Evolutionary conservation across 306 rosid species (phyloP).

Genomic region (Rosa chinensis): DNA sequence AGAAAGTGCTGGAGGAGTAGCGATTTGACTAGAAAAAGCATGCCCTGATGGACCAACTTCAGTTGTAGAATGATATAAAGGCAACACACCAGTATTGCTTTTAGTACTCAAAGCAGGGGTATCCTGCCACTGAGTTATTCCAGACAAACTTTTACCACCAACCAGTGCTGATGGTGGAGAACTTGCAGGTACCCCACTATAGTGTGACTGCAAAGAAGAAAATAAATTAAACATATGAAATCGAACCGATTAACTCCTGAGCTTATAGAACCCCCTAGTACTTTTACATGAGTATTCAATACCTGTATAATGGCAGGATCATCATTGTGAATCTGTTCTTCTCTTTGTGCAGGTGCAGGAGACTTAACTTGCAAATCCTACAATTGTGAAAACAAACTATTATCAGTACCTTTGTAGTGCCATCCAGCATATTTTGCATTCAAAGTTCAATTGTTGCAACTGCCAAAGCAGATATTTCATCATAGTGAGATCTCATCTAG

Average conservation of each 20-base stretch:
- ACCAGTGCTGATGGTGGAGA: slow-evolving; percentile 32
- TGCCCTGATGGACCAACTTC: slow-evolving; percentile 34
- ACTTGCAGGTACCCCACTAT: slow-evolving; percentile 30
- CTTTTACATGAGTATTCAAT: background rate
- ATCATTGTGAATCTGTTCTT: slow-evolving; percentile 41
- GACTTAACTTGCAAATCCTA: slow-evolving; percentile 78
- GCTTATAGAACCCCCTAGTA: background rate
- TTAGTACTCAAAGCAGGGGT: slow-evolving; percentile 38
- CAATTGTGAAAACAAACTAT: slow-evolving; percentile 1
- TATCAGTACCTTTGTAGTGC: background rate
- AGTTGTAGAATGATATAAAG: slow-evolving; percentile 42
- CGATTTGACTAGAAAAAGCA: slow-evolving; percentile 32
- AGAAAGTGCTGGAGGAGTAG: slow-evolving; percentile 41
- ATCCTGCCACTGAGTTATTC: slow-evolving; percentile 47
- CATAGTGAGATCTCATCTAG: slow-evolving; percentile 2
- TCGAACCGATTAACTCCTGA: background rate
- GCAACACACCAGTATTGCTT: slow-evolving; percentile 36
- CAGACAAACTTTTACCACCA: slow-evolving; percentile 39
- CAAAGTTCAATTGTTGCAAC: background rate
- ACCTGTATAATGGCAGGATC: slow-evolving; percentile 85
- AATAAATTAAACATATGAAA: background rate
- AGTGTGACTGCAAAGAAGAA: slow-evolving; percentile 43
- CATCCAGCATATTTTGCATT: background rate
- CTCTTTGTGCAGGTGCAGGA: slow-evolving; percentile 37
- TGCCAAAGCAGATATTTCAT: background rate